These are phyloP conservation scores for Ophiosphaerella korrae DNA, from an alignment of 2,329 filamentous ascomycete genomes.

Conservation along the genomic window DNA sequence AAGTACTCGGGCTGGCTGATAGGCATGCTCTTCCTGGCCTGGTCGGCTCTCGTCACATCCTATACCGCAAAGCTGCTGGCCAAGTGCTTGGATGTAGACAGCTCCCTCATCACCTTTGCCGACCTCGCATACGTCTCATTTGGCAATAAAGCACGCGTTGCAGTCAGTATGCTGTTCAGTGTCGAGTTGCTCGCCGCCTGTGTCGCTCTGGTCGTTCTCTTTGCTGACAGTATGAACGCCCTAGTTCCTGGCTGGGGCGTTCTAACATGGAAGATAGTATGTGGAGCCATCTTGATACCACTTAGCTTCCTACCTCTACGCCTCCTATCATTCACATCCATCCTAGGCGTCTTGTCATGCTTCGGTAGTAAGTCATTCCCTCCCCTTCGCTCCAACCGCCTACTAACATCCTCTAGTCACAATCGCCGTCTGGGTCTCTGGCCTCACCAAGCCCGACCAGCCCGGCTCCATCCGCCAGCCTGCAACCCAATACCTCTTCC, in stretches of 20 bases:
- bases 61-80: conserved; percentile 87
- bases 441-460: conserved; percentile 76
- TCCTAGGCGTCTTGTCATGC: conserved; percentile 89
- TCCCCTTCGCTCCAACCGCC: neutral
- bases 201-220: conserved; percentile 89
- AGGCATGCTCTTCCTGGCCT: conserved; percentile 74
- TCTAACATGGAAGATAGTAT: conserved; percentile 82
- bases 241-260: conserved; percentile 74
- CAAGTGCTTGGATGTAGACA: conserved; percentile 86
- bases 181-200: conserved; percentile 86
- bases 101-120: conserved; percentile 87
- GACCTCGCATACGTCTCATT: conserved; percentile 92
- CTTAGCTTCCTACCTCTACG: conserved; percentile 84
- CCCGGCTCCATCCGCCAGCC: conserved; percentile 86
- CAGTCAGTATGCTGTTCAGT: conserved; percentile 84
- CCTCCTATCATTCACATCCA: conserved; percentile 84
- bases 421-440: conserved; percentile 81
- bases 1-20: conserved; percentile 88
- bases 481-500: conserved; percentile 79
- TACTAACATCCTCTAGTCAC: conserved; percentile 65
- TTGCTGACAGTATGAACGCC: conserved; percentile 86
- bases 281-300: conserved; percentile 76
- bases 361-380: conserved; percentile 72
- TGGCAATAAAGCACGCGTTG: conserved; percentile 77
- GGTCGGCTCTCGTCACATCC: conserved; percentile 75